Conservation (phyloP, 2,329 filamentous ascomycete species). For the Scedosporium minutisporum region DNA sequence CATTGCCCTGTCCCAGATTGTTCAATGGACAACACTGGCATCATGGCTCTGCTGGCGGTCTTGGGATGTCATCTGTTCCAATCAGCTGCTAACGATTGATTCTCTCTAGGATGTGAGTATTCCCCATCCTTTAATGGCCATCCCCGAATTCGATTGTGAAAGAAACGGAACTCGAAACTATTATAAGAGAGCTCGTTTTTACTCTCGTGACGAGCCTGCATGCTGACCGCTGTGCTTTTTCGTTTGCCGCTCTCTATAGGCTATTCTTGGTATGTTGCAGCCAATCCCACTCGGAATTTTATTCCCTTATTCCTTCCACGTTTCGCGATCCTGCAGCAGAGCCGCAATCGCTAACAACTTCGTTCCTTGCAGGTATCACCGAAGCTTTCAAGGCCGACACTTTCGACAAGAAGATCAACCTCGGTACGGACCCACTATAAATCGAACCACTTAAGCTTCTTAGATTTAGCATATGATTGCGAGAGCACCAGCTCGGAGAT, state of each 20-base stretch:
- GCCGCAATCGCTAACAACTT: constrained; percentile 14
- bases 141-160: neutral
- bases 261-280: constrained; percentile 59
- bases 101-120: constrained; percentile 7
- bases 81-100: neutral
- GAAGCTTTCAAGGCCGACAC: constrained; percentile 98
- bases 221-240: neutral
- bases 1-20: neutral
- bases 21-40: neutral
- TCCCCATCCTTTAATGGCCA: neutral
- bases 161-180: constrained; percentile 7
- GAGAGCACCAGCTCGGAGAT: neutral
- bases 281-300: constrained; percentile 8
- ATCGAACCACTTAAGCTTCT: constrained; percentile 6
- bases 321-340: neutral
- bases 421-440: constrained; percentile 47
- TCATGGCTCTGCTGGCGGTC: neutral
- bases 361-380: constrained; percentile 58
- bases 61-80: neutral
- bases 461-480: constrained; percentile 2
- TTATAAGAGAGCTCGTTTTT: constrained; percentile 4
- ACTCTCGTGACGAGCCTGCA: neutral
- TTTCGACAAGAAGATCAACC: constrained; percentile 93
- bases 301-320: neutral
- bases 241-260: constrained; percentile 32